phyloP scores from a whole-genome alignment of 176 grass and related monocot genomes.

The Luzula sylvatica region DNA sequence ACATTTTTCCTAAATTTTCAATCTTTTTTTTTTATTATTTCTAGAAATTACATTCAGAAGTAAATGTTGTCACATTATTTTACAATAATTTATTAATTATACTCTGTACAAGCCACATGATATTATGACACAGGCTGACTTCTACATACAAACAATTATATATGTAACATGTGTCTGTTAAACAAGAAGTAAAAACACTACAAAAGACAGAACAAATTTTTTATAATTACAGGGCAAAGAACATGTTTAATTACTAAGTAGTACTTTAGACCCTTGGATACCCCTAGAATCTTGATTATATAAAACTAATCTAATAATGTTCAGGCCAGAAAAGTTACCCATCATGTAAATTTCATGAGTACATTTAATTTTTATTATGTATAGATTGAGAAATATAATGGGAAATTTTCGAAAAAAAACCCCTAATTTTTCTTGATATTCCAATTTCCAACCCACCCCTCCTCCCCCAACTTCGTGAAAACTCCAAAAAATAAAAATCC shows the following conservation, averaged over 20 bases:
- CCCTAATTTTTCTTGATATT: too few species aligned
- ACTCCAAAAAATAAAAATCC: too few species aligned
- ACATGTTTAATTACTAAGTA: too few species aligned
- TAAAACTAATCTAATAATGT: too few species aligned
- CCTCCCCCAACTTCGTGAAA: too few species aligned
- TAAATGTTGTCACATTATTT: neutral
- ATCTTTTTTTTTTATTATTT: neutral
- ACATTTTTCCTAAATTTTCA: neutral
- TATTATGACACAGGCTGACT: neutral
- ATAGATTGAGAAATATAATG: too few species aligned
- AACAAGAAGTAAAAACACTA: neutral
- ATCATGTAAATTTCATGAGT: constrained; percentile 6
- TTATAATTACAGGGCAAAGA: too few species aligned
- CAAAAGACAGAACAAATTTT: neutral
- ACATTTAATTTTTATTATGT: neutral
- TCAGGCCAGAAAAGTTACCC: neutral
- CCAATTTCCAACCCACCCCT: too few species aligned
- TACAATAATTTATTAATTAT: neutral
- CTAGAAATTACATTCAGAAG: too few species aligned
- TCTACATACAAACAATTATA: neutral
- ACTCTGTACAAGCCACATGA: neutral
- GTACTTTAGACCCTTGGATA: too few species aligned
- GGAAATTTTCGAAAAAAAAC: too few species aligned
- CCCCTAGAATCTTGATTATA: too few species aligned
- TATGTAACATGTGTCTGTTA: neutral